Evolutionary conservation across 2,329 filamentous ascomycete species (phyloP), one percentile per base, ranked within the genome.

Genomic region (Hypomyces rosellus): DNA sequence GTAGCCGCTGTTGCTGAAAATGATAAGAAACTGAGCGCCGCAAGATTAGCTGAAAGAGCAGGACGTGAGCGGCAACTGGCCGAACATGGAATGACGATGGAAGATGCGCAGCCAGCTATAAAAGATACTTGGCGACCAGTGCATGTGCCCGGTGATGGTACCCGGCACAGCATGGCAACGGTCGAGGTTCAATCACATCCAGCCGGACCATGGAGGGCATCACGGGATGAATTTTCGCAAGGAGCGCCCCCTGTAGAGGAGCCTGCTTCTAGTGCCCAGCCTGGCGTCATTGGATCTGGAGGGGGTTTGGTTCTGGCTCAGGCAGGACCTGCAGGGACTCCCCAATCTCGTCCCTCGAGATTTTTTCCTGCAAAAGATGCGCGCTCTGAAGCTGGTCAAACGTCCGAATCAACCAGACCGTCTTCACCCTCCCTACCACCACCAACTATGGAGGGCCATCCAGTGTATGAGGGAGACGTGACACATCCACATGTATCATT

Each of bases 361-460:
- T 85, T 85, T 65, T 85, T 85, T 63, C 82, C 82, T 0, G 63
- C 74, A 2, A 75, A 68, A 49, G 80, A 82, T 57, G 57, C 65
- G 34, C 75, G 74, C 13, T 59, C 66, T 9, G 74, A 77, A 20
- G 65, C 71, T 16, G 51, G 59, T 44, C 57, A 61, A 15, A 52
- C 59, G 46, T 60, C 59, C 20, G 73, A 73, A 41, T 65, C 69
- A n/a, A 62, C 67, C 4, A 70, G 76, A 38, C 69, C 74, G 4
- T 72, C 70, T 16, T 85, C 82, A 5, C 82, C 86, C 14, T 85
- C 84, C 3, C 86, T 86, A 0, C 87, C 87, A 3, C 87, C 88
- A 43, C 85, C 85, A 1, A 83, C 81, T 16, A 82, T 81, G 66
- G 77, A 80, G 54, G 82, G 78, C 9, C 87, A 91, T 60, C 87